Base-by-base conservation (phyloP, 208 protist species). In the Acanthamoeba lenticulata region DNA sequence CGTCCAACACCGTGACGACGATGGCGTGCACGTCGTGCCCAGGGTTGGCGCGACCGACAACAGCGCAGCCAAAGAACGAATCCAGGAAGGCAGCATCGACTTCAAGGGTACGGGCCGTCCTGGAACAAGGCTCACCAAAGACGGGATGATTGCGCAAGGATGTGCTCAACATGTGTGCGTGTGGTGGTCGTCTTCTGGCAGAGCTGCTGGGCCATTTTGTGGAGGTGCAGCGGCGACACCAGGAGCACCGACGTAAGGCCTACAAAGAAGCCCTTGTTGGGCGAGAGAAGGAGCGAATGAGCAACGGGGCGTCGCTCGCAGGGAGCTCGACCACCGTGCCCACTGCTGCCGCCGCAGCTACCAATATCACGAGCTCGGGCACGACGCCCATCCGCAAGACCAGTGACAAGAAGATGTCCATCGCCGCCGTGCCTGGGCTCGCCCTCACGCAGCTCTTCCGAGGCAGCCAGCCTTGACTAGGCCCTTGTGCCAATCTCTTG, bases 191-290 rank as follows among this genome's bases (percentile, higher is more conserved):
- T 21, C 0, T 6, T 60, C 7, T 19, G 9, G 47, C 57, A 65
- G 69, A 42, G 69, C 34, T 81, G 38, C 69, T 81, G 45, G 45
- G 17, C n/a, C 79, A 88, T 21, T 88, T 88, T 32, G 47, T 60
- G 27, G 47, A 88, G 36, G 79, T 88, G 44, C 79, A 88, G 45
- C n/a, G 47, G 79, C 42, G 42, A 40, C 79, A 88, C 79, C 79
- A 88, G 45, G 79, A 49, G n/a, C 79, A 88, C 47, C 79, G 47
- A 60, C 79, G 79, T 32, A 49, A 88, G 79, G 79, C 79, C 79
- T 62, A 88, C 79, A 88, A 88, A 44, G 79, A 88, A 44, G 67
- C 67, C 21, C 67, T 79, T 29, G 44, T 36, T 1, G 67, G 67
- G 67, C 32, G 36, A 36, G 3, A 45, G 67, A 5, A 36, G 21